Base-by-base conservation (phyloP, 441 rosid species). In the Corymbia calophylla region DNA sequence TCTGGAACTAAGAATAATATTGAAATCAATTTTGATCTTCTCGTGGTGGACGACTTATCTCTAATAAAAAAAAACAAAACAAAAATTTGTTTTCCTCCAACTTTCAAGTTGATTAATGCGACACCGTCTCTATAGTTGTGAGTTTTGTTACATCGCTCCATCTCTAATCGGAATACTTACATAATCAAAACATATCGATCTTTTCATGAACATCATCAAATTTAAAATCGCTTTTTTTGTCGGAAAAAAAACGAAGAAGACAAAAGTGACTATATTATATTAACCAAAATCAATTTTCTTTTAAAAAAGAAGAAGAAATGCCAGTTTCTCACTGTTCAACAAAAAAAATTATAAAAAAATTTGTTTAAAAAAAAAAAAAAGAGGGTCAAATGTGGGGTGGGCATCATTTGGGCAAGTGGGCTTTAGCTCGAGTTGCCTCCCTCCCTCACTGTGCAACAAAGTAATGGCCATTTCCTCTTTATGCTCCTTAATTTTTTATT, bases 151-250 rank as follows among this genome's bases (percentile, higher is more conserved):
- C 44, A 17, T 35, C 13, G 2, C 80, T 10, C 19, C 8, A 3
- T 35, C 3, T 35, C 1, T 6, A 0, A 23, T 6, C 0, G 6
- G 16, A 21, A 10, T 21, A 35, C 12, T 6, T 70, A 9, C 3
- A 5, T 8, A 32, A 8, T 73, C 49, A 0, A 35, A 70, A 35
- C 3, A 35, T 14, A 3, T 35, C 1, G 16, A 2, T 19, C 49
- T 19, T 35, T 1, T 21, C 17, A 6, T 18, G 49, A 39, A 5
- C 0, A 35, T 21, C 0, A 73, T 4, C 16, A 6, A 6, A 73
- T 35, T 35, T 19, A 9, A 19, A 70, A 70, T 35, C 5, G 0
- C 5, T 19, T 35, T 9, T n/a, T 62, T 13, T 19, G 1, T 5
- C 3, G 4, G 6, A 70, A 21, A 29, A 29, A 29, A 29, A 29